Base-by-base conservation (phyloP, 1,284 basidiomycete species). In the Sanghuangporus weigelae region DNA sequence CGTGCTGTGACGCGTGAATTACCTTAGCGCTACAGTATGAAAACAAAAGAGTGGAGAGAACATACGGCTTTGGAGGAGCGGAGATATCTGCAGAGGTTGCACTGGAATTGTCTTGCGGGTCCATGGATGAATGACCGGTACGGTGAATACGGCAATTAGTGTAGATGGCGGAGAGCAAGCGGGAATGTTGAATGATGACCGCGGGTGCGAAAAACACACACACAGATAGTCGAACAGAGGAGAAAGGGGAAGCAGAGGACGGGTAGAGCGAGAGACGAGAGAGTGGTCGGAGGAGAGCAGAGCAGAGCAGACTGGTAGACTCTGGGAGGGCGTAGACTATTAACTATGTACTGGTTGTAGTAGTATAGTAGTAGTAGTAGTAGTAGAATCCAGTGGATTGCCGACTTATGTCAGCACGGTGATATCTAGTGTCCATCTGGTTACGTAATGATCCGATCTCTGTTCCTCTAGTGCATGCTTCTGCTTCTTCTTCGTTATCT, bases 241-340 rank as follows among this genome's bases (percentile, higher is more conserved):
- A 23, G 38, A 40, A 23, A 44, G 19, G 39, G 48, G 39, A 40
- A 31, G 50, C n/a, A 76, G 77, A 48, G 86, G 88, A 69, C 95
- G 97, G 76, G 74, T 77, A 40, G 88, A 42, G 82, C 1, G 85
- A 31, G 26, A 31, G 26, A 31, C 26, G 26, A 31, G 26, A 31
- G 59, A 92, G 87, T 11, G 92, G 93, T 14, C 82, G 84, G 57
- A 78, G 95, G 55, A 78, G 94, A 50, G 84, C 85, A 57, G 78
- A 80, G 35, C 21, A 7, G 44, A 46, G 40, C 4, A 42, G n/a
- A 3, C n/a, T 42, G 40, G 81, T 96, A 68, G 85, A 86, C 73
- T 91, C 92, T 69, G 95, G 96, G 73, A 94, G 96, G n/a, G 26
- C n/a, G 49, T 35, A 89, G 50, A 79, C 77, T 67, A 78, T 97